These are phyloP conservation scores for Claviceps sorghi DNA, from an alignment of 2,329 filamentous ascomycete genomes.

Conservation along the genomic window DNA sequence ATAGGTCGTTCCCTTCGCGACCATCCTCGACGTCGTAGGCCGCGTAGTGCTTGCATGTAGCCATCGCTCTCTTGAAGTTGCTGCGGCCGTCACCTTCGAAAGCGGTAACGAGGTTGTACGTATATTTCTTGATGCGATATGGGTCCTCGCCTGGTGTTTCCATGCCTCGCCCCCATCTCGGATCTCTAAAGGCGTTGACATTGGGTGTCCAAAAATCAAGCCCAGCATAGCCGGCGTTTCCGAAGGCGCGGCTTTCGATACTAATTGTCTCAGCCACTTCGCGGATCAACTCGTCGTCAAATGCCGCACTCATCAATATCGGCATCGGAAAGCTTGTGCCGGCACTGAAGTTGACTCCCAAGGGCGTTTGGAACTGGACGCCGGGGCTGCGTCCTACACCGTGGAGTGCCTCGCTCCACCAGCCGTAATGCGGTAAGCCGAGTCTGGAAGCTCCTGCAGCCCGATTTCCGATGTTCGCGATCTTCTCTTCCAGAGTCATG, in stretches of 20 bases:
- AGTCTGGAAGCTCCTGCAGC: slow-evolving; percentile 24
- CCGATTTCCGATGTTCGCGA: slow-evolving; percentile 1
- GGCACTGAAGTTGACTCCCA: slow-evolving; percentile 29
- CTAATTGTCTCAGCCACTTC: slow-evolving; percentile 39
- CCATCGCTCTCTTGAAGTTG: slow-evolving; percentile 25
- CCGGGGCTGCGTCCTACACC: slow-evolving; percentile 34
- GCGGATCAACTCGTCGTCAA: slow-evolving; percentile 47
- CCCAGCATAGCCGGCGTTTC: slow-evolving; percentile 40
- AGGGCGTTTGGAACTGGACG: slow-evolving; percentile 9
- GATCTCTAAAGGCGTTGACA: slow-evolving; percentile 50
- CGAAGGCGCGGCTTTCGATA: slow-evolving; percentile 51
- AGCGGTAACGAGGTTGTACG: slow-evolving; percentile 12
- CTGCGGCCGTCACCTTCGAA: slow-evolving; percentile 26
- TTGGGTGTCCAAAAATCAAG: slow-evolving; percentile 52
- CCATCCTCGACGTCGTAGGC: slow-evolving; percentile 41
- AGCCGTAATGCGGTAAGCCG: slow-evolving; percentile 42
- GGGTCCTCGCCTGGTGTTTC: slow-evolving; percentile 47
- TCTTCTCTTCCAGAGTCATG: background rate
- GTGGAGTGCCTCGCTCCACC: slow-evolving; percentile 49
- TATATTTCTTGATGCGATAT: slow-evolving; percentile 34
- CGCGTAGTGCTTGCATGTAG: slow-evolving; percentile 46
- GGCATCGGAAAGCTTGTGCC: slow-evolving; percentile 53
- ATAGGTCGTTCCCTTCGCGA: slow-evolving; percentile 40
- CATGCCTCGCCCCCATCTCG: slow-evolving; percentile 46
- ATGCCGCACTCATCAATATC: slow-evolving; percentile 46